phyloP scores from a whole-genome alignment of 2,329 filamentous ascomycete genomes.

The Fonsecaea multimorphosa region DNA sequence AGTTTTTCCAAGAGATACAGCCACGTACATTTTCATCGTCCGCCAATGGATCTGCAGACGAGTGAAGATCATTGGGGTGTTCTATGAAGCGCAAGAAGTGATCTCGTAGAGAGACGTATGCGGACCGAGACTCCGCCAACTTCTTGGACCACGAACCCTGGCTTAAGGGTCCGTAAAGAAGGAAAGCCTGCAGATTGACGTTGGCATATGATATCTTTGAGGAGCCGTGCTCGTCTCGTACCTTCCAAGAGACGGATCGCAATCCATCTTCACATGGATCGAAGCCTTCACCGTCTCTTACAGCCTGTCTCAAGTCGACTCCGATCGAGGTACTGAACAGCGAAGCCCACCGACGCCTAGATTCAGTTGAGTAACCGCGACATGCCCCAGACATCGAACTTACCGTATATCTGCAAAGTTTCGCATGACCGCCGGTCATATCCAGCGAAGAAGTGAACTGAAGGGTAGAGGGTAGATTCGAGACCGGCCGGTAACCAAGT shows the following conservation, averaged over 20 bases:
- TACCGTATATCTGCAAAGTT: conserved; percentile 64
- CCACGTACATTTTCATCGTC: conserved; percentile 72
- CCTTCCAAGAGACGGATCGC: conserved; percentile 93
- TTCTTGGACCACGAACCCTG: conserved; percentile 71
- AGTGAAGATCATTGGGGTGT: conserved; percentile 79
- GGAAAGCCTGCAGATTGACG: conserved; percentile 67
- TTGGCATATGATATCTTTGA: conserved; percentile 21
- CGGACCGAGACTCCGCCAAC: conserved; percentile 70
- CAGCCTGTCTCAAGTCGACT: conserved; percentile 67
- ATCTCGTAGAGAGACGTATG: conserved; percentile 74
- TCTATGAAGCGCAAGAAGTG: conserved; percentile 83
- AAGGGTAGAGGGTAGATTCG: not conserved
- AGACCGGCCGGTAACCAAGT: not conserved
- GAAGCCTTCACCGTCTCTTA: conserved; percentile 63
- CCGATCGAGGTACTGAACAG: conserved; percentile 65
- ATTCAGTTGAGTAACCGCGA: not conserved
- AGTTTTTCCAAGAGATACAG: conserved; percentile 37
- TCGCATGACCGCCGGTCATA: conserved; percentile 53
- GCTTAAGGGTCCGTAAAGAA: conserved; percentile 74
- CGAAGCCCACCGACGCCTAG: conserved; percentile 65
- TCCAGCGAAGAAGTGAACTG: not conserved
- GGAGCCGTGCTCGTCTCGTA: conserved; percentile 42
- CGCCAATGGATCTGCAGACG: conserved; percentile 79
- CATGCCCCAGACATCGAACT: conserved; percentile 12
- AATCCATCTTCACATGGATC: conserved; percentile 74